Evolutionary conservation across 495 filamentous ascomycete species (phyloP).

Genomic region (Xylaria castorea): DNA sequence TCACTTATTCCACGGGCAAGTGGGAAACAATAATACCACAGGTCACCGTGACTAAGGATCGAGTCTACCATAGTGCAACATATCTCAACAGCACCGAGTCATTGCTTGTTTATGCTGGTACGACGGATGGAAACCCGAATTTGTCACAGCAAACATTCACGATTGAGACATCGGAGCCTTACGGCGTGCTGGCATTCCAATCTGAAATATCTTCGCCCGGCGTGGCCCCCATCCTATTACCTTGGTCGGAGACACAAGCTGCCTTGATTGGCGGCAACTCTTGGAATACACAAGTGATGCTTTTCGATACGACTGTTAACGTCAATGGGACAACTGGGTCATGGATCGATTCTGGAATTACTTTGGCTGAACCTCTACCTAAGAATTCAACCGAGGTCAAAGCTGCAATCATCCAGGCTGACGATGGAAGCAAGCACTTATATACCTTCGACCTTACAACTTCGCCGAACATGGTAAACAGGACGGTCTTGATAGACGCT

Average conservation of each 20-base stretch:
- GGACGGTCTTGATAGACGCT: conserved; percentile 60
- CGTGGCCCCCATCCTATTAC: conserved; percentile 72
- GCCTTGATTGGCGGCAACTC: conserved; percentile 78
- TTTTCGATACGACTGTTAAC: conserved; percentile 54
- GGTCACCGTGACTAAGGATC: conserved; percentile 66
- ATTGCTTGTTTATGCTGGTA: conserved; percentile 84
- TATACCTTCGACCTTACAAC: conserved; percentile 78
- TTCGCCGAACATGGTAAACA: conserved; percentile 78
- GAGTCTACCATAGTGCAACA: conserved; percentile 74
- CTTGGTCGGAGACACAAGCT: conserved; percentile 75
- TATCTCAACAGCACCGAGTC: conserved; percentile 74
- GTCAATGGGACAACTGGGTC: conserved; percentile 42
- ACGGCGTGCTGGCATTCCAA: conserved; percentile 61
- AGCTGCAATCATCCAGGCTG: conserved; percentile 68
- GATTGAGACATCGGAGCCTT: conserved; percentile 67
- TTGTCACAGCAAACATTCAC: conserved; percentile 78
- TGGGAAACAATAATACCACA: conserved; percentile 74
- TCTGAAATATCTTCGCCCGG: conserved; percentile 63
- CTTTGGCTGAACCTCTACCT: conserved; percentile 63
- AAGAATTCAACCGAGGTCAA: conserved; percentile 59
- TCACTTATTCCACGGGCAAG: conserved; percentile 72
- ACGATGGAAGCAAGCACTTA: conserved; percentile 83
- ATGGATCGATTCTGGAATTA: conserved; percentile 70
- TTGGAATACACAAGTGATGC: conserved; percentile 70
- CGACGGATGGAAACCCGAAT: conserved; percentile 58